Base-by-base conservation (phyloP, 2,329 filamentous ascomycete species). In the Ophiostoma populinum region DNA sequence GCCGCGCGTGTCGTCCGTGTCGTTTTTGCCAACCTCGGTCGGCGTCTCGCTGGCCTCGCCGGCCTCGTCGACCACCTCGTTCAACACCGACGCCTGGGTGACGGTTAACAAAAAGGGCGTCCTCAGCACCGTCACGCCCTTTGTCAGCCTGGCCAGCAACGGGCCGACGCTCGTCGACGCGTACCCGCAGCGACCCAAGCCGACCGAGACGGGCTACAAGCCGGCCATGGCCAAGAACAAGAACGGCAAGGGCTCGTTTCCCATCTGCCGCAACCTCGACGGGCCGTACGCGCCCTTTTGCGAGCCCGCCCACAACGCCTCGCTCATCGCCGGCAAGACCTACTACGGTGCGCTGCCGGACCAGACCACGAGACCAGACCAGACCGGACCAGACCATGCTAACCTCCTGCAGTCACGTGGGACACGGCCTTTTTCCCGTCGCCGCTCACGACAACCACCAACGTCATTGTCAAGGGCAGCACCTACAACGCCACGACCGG, bases 251-350 rank as follows among this genome's bases (percentile, higher is more conserved):
- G 66, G 65, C 31, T 56, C 59, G n/a, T 70, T 70, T 43, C 48
- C 58, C 11, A 49, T 58, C 17, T 71, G 67, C 50, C 47, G 52
- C 47, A 69, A 68, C 46, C 47, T 47, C 28, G 55, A 67, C 32
- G 63, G 61, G 21, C 47, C 50, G 12, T 47, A 55, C 38, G 61
- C 58, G 37, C 68, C 68, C 1, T 68, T 70, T 44, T 73, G 68
- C 48, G 49, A 54, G 11, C 68, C 68, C 1, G 47, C 51, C 7
- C 45, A 51, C 12, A 58, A 58, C 37, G 57, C 56, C 35, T 55
- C 55, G 7, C 49, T 71, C 17, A 56, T 57, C 39, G 54, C 55
- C 2, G 62, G 55, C 20, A 52, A 46, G 10, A 65, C 57, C 0
- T 70, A 71, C 49, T 71, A 68, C 43, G 52, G 66, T 70, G 46